Percentiles rank a stretch among this genome's conserved stretches.
These are phyloP conservation scores for Spiraea crenata DNA, from an alignment of 331 rosid species.

Conservation along the genomic window DNA sequence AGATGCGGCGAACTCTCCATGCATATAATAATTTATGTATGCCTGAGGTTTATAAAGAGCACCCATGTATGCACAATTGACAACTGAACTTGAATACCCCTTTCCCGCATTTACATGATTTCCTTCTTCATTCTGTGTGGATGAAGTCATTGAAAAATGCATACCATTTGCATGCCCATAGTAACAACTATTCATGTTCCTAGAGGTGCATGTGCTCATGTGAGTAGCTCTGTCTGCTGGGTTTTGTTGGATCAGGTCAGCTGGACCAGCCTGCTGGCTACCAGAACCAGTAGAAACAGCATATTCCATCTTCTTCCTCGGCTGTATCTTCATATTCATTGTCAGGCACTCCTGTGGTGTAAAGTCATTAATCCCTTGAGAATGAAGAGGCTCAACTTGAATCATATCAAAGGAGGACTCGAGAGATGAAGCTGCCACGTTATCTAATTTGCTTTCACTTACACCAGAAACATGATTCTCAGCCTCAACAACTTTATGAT, in stretches of 20 bases:
- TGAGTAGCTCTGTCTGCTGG: conserved; percentile 38
- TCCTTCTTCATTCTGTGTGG: conserved; percentile 48
- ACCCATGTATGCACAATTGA: conserved; percentile 49
- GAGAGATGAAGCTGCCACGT: conserved; percentile 31
- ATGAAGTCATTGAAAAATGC: conserved; percentile 27
- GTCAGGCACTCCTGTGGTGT: conserved; percentile 26
- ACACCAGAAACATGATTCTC: conserved; percentile 22
- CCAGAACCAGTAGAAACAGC: conserved; percentile 36
- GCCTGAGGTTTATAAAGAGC: conserved; percentile 61
- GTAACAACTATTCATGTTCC: conserved; percentile 30
- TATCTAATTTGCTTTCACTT: conserved; percentile 26
- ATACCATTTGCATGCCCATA: conserved; percentile 33
- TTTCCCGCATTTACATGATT: conserved; percentile 41
- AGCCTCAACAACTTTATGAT: conserved; percentile 24
- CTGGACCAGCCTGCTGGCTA: conserved; percentile 30
- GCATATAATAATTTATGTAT: conserved; percentile 76
- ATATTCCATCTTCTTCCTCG: conserved; percentile 33
- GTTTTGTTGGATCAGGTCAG: conserved; percentile 30
- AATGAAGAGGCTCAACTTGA: conserved; percentile 29
- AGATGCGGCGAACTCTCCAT: conserved; percentile 95
- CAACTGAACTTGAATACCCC: conserved; percentile 30
- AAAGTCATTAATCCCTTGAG: conserved; percentile 26
- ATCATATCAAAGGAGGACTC: conserved; percentile 27
- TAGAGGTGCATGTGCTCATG: conserved; percentile 28
- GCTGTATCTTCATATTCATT: conserved; percentile 29